Percentiles rank a stretch among this genome's conserved stretches.
Conservation (phyloP, 345 rosid genomes). For the Adansonia digitata region DNA sequence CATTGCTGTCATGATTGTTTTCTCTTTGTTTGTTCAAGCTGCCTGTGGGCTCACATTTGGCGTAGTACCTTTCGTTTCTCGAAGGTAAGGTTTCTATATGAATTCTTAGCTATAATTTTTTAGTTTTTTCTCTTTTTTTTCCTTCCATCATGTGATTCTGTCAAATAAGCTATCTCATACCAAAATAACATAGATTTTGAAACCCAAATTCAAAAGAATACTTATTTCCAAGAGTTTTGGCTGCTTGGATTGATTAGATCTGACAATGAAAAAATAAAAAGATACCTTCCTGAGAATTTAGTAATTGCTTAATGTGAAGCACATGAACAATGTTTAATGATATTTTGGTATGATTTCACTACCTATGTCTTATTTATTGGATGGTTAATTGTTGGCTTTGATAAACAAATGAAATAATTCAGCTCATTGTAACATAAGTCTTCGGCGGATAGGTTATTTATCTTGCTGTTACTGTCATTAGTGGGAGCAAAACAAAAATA, state of each 20-base stretch:
- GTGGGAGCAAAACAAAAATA: background rate
- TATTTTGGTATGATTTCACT: background rate
- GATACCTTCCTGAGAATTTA: background rate
- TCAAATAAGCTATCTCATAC: background rate
- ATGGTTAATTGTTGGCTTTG: background rate
- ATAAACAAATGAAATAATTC: background rate
- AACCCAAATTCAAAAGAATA: background rate
- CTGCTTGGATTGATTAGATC: background rate
- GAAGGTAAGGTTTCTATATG: conserved; percentile 39
- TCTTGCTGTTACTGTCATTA: background rate
- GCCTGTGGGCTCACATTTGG: conserved; percentile 89
- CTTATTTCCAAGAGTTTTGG: background rate
- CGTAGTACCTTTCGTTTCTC: conserved; percentile 81
- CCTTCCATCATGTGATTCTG: background rate
- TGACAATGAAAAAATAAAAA: background rate
- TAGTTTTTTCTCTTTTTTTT: background rate
- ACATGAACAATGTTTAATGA: background rate
- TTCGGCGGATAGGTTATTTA: too few species aligned
- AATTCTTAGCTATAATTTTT: background rate
- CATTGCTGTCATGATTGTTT: conserved; percentile 54
- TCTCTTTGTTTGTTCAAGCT: conserved; percentile 83
- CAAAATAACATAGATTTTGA: background rate
- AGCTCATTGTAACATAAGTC: background rate
- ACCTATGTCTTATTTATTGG: too few species aligned
- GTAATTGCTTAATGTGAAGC: too few species aligned